Conservation (phyloP, 768 basidiomycete species). For the Podaxis pistillaris region DNA sequence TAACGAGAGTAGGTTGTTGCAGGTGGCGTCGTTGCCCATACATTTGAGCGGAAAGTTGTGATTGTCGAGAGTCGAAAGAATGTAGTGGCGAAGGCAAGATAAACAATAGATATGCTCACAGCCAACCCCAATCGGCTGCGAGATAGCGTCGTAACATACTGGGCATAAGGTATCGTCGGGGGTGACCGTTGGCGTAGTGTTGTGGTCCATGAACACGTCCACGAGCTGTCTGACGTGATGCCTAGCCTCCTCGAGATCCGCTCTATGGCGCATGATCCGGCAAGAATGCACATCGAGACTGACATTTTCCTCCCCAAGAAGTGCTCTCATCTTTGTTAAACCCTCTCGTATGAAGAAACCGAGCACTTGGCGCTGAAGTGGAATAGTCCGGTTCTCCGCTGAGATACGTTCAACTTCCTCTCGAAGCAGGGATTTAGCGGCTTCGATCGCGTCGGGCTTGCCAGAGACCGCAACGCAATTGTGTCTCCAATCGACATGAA, state of each 20-base stretch:
- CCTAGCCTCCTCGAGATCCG: slow-evolving; percentile 55
- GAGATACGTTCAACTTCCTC: slow-evolving; percentile 47
- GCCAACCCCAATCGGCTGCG: slow-evolving; percentile 36
- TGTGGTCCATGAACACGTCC: slow-evolving; percentile 18
- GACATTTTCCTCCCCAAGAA: slow-evolving; percentile 54
- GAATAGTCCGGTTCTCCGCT: slow-evolving; percentile 38
- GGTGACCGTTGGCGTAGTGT: neutral
- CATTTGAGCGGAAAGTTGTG: slow-evolving; percentile 61
- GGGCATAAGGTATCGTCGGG: slow-evolving; percentile 38
- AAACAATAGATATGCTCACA: slow-evolving; percentile 54
- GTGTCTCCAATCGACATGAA: slow-evolving; percentile 45
- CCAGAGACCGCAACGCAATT: slow-evolving; percentile 48
- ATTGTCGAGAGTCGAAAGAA: slow-evolving; percentile 38
- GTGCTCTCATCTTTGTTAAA: slow-evolving; percentile 47
- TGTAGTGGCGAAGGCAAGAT: slow-evolving; percentile 45
- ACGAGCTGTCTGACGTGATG: slow-evolving; percentile 46
- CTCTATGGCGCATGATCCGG: slow-evolving; percentile 43
- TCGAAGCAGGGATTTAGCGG: slow-evolving; percentile 43
- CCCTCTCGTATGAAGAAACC: slow-evolving; percentile 53
- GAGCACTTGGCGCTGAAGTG: slow-evolving; percentile 37
- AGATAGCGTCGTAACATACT: slow-evolving; percentile 54
- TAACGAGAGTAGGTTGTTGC: slow-evolving; percentile 51
- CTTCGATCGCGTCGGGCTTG: slow-evolving; percentile 32
- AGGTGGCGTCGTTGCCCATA: slow-evolving; percentile 57
- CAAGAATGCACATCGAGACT: slow-evolving; percentile 37